phyloP scores from a whole-genome alignment of 139 green algal species.

The Ettlia oleoabundans region DNA sequence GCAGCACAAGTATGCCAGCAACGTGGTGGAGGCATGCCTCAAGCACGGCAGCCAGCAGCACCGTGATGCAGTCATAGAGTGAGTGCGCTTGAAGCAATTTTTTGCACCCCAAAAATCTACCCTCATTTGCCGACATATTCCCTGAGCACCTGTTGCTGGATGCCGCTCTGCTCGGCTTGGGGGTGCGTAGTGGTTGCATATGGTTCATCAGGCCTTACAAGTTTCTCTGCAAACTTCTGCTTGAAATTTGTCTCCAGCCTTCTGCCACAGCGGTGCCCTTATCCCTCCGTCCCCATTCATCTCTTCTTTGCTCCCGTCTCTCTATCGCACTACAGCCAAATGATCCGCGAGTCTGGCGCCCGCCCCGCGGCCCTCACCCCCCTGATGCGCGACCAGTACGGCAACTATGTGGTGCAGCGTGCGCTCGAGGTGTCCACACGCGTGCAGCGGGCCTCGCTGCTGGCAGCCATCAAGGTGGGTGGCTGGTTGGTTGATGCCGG shows the following conservation, averaged over 20 bases:
- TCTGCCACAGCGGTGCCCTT: background rate
- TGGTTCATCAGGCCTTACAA: too few relatives aligned
- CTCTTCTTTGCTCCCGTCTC: background rate
- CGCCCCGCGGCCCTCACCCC: background rate
- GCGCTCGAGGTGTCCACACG: constrained; percentile 15
- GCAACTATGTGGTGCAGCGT: constrained; percentile 92
- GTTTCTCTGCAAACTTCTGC: too few relatives aligned
- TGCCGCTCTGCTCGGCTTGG: too few relatives aligned
- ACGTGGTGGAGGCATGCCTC: constrained; percentile 94
- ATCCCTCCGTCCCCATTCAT: background rate
- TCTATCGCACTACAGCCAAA: background rate
- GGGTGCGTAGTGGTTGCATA: too few relatives aligned
- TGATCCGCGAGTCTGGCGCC: background rate
- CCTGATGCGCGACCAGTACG: constrained; percentile 69
- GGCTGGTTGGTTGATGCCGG: too few relatives aligned
- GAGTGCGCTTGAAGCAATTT: background rate
- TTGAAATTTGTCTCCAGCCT: too few relatives aligned
- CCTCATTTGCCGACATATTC: background rate
- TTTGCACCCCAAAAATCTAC: background rate
- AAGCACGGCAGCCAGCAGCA: constrained; percentile 64
- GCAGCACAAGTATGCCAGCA: constrained; percentile 94
- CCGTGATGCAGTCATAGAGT: constrained; percentile 37
- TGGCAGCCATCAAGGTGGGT: background rate
- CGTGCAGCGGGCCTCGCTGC: constrained; percentile 26
- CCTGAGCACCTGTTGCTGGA: background rate